phyloP scores from a whole-genome alignment of 2,329 filamentous ascomycete species.

The Neobulgaria alba region DNA sequence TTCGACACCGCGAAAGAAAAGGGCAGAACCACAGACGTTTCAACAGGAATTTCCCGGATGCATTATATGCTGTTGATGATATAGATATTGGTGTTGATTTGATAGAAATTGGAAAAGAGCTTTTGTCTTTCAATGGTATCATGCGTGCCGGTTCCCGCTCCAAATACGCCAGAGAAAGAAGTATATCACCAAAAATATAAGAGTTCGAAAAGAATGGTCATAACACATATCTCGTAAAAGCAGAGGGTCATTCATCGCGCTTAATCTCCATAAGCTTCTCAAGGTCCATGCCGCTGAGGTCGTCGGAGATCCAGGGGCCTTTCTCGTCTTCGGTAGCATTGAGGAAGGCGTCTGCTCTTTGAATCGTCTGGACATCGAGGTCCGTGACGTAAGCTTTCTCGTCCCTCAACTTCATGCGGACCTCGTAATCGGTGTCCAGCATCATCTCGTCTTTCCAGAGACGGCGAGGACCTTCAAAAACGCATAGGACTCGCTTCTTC shows the following conservation, averaged over 20 bases:
- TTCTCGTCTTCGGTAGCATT: constrained; percentile 78
- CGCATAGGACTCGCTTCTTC: constrained; percentile 92
- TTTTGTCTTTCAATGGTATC: constrained; percentile 23
- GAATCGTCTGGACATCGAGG: constrained; percentile 82
- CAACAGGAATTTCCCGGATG: constrained; percentile 6
- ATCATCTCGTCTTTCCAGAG: constrained; percentile 99
- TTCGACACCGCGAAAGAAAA: constrained; percentile 3
- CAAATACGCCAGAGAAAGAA: constrained; percentile 13
- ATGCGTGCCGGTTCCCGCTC: constrained; percentile 13
- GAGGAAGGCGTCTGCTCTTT: constrained; percentile 77
- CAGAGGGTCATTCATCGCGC: constrained; percentile 16
- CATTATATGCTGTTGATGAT: constrained; percentile 12
- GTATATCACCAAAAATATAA: constrained; percentile 9
- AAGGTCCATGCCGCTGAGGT: constrained; percentile 53
- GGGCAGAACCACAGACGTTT: constrained; percentile 4
- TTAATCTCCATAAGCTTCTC: constrained; percentile 47
- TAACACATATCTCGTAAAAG: constrained; percentile 16
- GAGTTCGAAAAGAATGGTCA: constrained; percentile 17
- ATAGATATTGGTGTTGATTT: constrained; percentile 1
- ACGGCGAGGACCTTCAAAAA: constrained; percentile 80
- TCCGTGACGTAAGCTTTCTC: constrained; percentile 68
- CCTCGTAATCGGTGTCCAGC: constrained; percentile 90
- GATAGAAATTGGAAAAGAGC: constrained; percentile 7
- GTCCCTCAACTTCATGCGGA: constrained; percentile 71
- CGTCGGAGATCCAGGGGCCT: constrained; percentile 72